Conservation (phyloP, 768 basidiomycete genomes). For the Amylocystis lapponica region DNA sequence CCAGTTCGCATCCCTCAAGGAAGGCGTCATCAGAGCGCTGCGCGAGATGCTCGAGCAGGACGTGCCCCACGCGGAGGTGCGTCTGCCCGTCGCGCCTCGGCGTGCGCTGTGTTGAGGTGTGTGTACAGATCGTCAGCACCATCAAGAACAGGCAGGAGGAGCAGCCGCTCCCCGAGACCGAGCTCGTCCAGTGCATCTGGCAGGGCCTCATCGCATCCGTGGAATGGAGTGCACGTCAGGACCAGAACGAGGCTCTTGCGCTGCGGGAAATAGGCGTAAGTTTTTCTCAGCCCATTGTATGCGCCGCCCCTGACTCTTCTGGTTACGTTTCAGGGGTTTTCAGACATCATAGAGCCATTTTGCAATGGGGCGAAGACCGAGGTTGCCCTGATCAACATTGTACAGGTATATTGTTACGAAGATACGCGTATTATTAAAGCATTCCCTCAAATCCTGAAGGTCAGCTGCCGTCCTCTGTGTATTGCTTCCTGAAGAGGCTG, state of each 20-base stretch:
- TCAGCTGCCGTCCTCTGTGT: constrained; percentile 16
- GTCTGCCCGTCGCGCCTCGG: constrained; percentile 15
- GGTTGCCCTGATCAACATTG: constrained; percentile 90
- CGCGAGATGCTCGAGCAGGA: constrained; percentile 65
- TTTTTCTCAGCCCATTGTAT: constrained; percentile 6
- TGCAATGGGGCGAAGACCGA: constrained; percentile 84
- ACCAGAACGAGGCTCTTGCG: constrained; percentile 89
- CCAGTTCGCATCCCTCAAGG: constrained; percentile 78
- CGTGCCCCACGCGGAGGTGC: constrained; percentile 63
- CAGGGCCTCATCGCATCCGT: constrained; percentile 82
- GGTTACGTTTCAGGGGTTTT: constrained; percentile 54
- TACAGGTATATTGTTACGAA: constrained; percentile 95
- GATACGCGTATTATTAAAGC: constrained; percentile 93
- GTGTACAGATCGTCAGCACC: constrained; percentile 60
- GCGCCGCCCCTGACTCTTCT: neutral
- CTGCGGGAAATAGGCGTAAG: constrained; percentile 82
- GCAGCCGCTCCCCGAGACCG: constrained; percentile 76
- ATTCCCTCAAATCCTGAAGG: constrained; percentile 94
- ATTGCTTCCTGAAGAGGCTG: neutral
- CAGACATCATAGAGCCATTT: constrained; percentile 86
- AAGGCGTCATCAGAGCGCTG: constrained; percentile 63
- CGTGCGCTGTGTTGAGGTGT: neutral
- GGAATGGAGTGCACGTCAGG: constrained; percentile 85
- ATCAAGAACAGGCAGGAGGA: constrained; percentile 73
- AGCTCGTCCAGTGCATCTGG: constrained; percentile 89